These are phyloP conservation scores for Amaranthus hypochondriacus DNA, from an alignment of 148 eudicot genomes.

Conservation along the genomic window DNA sequence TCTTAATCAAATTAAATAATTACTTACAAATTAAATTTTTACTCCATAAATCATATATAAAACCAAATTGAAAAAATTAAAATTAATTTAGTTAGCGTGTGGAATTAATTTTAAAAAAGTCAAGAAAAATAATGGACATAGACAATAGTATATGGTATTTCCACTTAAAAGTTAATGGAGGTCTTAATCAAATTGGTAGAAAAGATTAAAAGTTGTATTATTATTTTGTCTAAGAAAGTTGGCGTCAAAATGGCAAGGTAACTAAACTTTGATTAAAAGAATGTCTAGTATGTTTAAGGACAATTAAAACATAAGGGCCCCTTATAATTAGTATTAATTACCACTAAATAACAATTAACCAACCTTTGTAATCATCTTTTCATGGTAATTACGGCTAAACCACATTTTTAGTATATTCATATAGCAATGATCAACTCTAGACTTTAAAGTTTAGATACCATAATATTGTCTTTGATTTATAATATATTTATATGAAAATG, in stretches of 20 bases:
- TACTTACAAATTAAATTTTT: background rate
- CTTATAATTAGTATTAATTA: background rate
- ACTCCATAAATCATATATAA: background rate
- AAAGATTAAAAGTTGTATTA: constrained; percentile 23
- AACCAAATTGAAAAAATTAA: constrained; percentile 4
- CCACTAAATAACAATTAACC: constrained; percentile 3
- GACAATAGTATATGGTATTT: background rate
- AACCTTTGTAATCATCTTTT: constrained; percentile 8
- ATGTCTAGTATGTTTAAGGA: constrained; percentile 27
- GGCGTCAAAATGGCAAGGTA: constrained; percentile 19
- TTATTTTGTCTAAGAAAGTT: constrained; percentile 28
- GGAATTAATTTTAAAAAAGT: background rate
- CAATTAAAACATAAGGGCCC: constrained; percentile 25
- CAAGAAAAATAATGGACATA: background rate
- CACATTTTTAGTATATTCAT: constrained; percentile 8
- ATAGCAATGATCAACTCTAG: constrained; percentile 6
- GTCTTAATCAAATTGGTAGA: constrained; percentile 20
- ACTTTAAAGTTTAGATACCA: constrained; percentile 9
- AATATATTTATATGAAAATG: no score
- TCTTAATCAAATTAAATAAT: no score
- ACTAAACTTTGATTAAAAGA: constrained; percentile 22
- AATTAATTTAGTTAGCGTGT: constrained; percentile 25
- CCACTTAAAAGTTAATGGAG: constrained; percentile 9
- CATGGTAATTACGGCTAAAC: constrained; percentile 8
- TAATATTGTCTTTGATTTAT: background rate